Percentiles rank a stretch among this genome's conserved stretches.
These are phyloP conservation scores for Elaeis guineensis DNA, from an alignment of 176 grass and related monocot genomes.

Conservation along the genomic window DNA sequence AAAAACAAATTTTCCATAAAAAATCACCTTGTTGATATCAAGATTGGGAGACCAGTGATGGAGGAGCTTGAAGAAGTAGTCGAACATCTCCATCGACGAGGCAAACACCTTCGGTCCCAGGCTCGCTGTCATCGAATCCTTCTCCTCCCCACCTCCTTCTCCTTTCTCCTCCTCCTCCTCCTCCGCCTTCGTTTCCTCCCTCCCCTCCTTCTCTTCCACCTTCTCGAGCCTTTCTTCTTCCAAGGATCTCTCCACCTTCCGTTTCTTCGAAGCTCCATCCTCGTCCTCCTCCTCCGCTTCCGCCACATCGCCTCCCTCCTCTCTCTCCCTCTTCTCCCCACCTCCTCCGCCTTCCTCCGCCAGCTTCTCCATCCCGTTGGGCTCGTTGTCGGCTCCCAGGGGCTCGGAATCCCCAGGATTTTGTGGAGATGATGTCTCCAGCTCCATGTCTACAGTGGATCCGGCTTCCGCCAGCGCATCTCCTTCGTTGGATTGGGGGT, in stretches of 20 bases:
- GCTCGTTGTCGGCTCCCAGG: not conserved
- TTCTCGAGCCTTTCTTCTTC: constrained; percentile 15
- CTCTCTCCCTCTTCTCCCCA: constrained; percentile 2
- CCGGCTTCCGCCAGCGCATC: not conserved
- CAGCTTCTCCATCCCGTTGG: constrained; percentile 9
- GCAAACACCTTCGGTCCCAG: constrained; percentile 79
- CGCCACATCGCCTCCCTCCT: constrained; percentile 2
- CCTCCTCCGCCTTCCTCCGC: constrained; percentile 27
- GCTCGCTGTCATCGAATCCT: constrained; percentile 36
- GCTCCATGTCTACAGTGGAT: not conserved
- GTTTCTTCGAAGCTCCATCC: constrained; percentile 26
- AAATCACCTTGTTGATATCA: constrained; percentile 70
- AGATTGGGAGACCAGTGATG: constrained; percentile 60
- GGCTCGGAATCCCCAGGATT: too few species aligned
- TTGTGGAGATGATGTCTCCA: not conserved
- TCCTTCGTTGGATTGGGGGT: not conserved
- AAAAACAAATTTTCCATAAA: not conserved
- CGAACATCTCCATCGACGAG: constrained; percentile 63
- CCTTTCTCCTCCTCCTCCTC: not conserved
- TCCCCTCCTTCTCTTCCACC: not conserved
- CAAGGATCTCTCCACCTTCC: constrained; percentile 18
- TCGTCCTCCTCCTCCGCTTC: not conserved
- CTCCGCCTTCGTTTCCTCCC: constrained; percentile 1
- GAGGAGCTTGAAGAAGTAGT: constrained; percentile 69
- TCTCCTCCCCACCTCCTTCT: not conserved